These are phyloP conservation scores for Chloropicon primus DNA, from an alignment of 139 green algal species.

Conservation along the genomic window DNA sequence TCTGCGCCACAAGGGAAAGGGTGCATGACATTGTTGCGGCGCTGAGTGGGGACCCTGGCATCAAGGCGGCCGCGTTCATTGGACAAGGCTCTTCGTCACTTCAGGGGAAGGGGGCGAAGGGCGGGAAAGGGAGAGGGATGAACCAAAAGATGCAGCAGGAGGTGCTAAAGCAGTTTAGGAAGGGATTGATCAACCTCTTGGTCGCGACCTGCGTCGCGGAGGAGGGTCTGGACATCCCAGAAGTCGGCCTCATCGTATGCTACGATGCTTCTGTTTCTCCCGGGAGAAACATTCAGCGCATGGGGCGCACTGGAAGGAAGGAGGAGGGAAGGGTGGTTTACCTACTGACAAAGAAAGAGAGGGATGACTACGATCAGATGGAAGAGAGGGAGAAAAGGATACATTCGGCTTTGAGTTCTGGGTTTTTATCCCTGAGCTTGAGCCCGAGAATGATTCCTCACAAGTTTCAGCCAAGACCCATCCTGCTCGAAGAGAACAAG, in stretches of 20 bases:
- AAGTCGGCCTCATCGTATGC: slow-evolving; percentile 90
- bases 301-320: slow-evolving; percentile 82
- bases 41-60: background rate
- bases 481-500: background rate
- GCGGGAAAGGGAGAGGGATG: background rate
- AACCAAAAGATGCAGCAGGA: background rate
- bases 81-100: background rate
- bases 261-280: slow-evolving; percentile 65
- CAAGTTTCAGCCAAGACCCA: background rate
- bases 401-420: background rate
- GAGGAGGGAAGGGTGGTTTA: slow-evolving; percentile 58
- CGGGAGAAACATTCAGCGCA: slow-evolving; percentile 69
- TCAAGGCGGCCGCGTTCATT: background rate
- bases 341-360: background rate
- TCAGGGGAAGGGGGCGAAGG: background rate
- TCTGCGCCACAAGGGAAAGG: background rate
- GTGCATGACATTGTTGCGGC: background rate
- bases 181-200: slow-evolving; percentile 16
- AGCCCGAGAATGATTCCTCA: background rate
- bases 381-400: background rate
- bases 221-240: slow-evolving; percentile 90
- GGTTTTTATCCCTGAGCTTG: background rate
- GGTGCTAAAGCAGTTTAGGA: slow-evolving; percentile 23
- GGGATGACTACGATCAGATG: background rate
- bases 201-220: slow-evolving; percentile 91